Conservation (phyloP, 2,329 filamentous ascomycete genomes). For the Apiospora hydei region DNA sequence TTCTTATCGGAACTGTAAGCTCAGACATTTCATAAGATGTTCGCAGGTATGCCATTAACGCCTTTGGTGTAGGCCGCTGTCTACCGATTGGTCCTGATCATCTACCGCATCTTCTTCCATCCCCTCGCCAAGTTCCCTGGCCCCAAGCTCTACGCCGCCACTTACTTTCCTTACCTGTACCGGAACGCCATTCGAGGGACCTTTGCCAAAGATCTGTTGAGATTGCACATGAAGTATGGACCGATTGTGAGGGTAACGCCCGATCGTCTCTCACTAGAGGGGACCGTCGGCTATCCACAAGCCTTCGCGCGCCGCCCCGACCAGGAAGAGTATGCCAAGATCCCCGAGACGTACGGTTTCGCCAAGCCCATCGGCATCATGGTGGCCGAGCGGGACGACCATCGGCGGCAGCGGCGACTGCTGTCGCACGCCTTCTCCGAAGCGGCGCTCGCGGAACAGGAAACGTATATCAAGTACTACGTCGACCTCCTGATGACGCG, state of each 20-base stretch:
- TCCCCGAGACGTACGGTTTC: conserved; percentile 3
- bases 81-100: conserved; percentile 7
- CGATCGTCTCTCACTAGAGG: conserved; percentile 9
- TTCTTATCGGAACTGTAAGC: neutral
- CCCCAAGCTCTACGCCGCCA: conserved; percentile 22
- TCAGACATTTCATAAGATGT: neutral
- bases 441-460: neutral
- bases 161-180: conserved; percentile 21
- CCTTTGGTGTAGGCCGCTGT: neutral
- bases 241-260: conserved; percentile 24
- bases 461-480: conserved; percentile 34
- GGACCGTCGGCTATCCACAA: conserved; percentile 12
- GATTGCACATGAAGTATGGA: conserved; percentile 21
- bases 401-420: conserved; percentile 1
- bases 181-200: conserved; percentile 12
- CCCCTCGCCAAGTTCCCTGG: conserved; percentile 26
- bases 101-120: conserved; percentile 26
- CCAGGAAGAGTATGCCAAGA: conserved; percentile 22
- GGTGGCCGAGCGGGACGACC: neutral
- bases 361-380: neutral
- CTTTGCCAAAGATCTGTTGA: neutral
- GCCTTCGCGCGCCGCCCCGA: conserved; percentile 21
- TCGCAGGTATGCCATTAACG: neutral
- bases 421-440: neutral
- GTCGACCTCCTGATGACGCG: conserved; percentile 44